Evolutionary conservation across 306 rosid genomes (phyloP).

Genomic region (Begonia peltatifolia): DNA sequence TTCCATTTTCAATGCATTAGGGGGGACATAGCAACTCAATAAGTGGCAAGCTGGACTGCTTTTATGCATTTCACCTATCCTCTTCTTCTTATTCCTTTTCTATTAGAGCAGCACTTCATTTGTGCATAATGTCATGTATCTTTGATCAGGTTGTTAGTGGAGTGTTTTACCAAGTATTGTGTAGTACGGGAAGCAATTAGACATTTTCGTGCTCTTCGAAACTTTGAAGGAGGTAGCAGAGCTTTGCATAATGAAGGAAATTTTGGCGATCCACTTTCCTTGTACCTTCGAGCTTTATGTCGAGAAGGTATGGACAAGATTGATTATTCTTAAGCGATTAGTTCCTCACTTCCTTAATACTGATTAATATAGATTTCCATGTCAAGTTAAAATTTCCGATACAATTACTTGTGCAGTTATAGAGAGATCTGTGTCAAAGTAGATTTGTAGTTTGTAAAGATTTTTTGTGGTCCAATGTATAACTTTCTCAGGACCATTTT

Average conservation of each 20-base stretch:
- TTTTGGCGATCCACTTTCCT: slow-evolving; percentile 84
- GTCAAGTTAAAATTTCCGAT: too few species aligned
- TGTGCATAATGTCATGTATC: slow-evolving; percentile 6
- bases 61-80: not conserved
- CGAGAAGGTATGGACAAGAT: slow-evolving; percentile 49
- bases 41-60: not conserved
- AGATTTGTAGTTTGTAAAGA: too few species aligned
- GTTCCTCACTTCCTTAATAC: too few species aligned
- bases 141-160: slow-evolving; percentile 72
- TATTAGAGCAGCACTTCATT: not conserved
- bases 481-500: too few species aligned
- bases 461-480: too few species aligned
- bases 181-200: slow-evolving; percentile 81
- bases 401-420: too few species aligned
- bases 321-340: too few species aligned
- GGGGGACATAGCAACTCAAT: too few species aligned
- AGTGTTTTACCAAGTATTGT: slow-evolving; percentile 93
- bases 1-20: too few species aligned
- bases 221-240: slow-evolving; percentile 56
- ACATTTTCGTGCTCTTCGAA: slow-evolving; percentile 83
- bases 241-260: slow-evolving; percentile 66
- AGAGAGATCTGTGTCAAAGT: too few species aligned
- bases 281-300: slow-evolving; percentile 90
- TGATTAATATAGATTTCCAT: too few species aligned
- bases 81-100: not conserved